A percentile compares a stretch with the other conserved stretches of the same genome.
Conservation (phyloP, 2,329 filamentous ascomycete species). For the Zarea fungicola region DNA sequence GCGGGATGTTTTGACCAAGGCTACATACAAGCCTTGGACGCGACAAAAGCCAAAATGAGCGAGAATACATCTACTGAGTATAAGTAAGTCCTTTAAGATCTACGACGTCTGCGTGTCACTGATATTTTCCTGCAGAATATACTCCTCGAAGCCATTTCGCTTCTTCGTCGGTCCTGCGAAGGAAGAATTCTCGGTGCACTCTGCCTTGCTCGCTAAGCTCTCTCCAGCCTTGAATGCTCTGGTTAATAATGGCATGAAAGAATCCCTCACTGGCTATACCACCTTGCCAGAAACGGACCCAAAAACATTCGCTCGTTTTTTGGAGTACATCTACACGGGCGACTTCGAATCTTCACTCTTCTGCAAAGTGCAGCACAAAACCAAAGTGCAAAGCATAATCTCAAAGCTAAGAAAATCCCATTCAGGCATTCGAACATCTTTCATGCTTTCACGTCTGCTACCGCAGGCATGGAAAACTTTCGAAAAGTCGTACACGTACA, state of each 20-base stretch:
- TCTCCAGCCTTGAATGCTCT: background rate
- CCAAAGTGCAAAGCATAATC: no score
- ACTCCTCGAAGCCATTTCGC: background rate
- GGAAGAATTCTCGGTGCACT: background rate
- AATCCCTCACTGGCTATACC: background rate
- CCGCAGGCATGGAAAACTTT: no score
- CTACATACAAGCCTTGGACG: no score
- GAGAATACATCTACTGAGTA: no score
- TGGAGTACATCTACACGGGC: background rate
- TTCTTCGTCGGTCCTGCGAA: background rate
- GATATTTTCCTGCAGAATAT: background rate
- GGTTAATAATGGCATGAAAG: background rate
- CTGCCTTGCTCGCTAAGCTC: background rate
- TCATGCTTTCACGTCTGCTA: no score
- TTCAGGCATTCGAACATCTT: no score
- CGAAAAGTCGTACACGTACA: no score
- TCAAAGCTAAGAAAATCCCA: no score
- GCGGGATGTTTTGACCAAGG: no score
- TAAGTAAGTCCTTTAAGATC: background rate
- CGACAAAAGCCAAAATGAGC: no score
- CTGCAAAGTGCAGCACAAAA: no score
- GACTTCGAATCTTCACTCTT: background rate
- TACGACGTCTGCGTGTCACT: background rate
- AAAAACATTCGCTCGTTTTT: background rate
- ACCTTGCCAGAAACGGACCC: background rate